Evolutionary conservation across 2,329 filamentous ascomycete genomes (phyloP).

Genomic region (Aspergillus ruber): DNA sequence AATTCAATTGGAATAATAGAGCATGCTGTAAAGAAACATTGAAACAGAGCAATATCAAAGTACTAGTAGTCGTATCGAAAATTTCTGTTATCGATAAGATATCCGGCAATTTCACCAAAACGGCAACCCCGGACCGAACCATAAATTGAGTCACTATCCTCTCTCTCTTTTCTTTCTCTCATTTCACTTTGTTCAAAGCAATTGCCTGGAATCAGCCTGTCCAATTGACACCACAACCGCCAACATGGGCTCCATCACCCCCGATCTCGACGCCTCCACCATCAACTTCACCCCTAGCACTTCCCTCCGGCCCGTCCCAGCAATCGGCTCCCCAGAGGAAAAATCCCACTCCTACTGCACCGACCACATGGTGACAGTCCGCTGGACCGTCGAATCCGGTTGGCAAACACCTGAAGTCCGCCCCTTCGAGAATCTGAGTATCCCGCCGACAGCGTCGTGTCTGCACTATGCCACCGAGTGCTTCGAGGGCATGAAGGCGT

Average conservation of each 20-base stretch:
- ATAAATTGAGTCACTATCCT: neutral
- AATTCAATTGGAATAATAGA: too few relatives aligned
- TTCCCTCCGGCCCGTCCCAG: slow-evolving; percentile 30
- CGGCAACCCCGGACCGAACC: neutral
- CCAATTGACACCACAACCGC: neutral
- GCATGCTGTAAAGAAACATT: too few relatives aligned
- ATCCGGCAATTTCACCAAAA: neutral
- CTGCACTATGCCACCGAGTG: slow-evolving; percentile 89
- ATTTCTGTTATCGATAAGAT: neutral
- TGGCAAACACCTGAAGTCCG: slow-evolving; percentile 69
- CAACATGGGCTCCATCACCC: slow-evolving; percentile 27
- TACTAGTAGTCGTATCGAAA: too few relatives aligned
- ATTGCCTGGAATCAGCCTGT: too few relatives aligned
- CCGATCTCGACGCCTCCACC: slow-evolving; percentile 32
- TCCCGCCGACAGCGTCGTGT: slow-evolving; percentile 74
- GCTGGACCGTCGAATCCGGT: slow-evolving; percentile 59
- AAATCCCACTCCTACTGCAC: slow-evolving; percentile 48
- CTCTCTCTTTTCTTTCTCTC: neutral
- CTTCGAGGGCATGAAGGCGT: slow-evolving; percentile 78
- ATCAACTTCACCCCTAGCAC: slow-evolving; percentile 33
- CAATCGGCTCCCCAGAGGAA: slow-evolving; percentile 35
- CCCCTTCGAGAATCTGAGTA: slow-evolving; percentile 68
- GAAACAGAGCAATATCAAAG: too few relatives aligned
- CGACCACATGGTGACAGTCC: slow-evolving; percentile 80
- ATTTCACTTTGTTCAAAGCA: too few relatives aligned